Base-by-base conservation (phyloP, 2,329 filamentous ascomycete species). In the Claviceps sp. region DNA sequence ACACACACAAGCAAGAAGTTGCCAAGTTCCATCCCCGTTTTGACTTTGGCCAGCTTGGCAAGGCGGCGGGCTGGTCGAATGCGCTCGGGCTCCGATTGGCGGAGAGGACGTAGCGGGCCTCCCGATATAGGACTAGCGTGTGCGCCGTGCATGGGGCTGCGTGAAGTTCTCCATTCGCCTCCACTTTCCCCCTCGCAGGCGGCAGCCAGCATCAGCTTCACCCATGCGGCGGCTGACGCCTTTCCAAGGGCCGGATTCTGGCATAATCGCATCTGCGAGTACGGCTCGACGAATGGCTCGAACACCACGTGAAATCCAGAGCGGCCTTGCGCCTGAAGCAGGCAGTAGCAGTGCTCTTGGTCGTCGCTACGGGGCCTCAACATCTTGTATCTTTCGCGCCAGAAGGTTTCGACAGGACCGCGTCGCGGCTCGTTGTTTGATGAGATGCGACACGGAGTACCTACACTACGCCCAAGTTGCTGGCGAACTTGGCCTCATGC, bases 61-160 rank as follows among this genome's bases (percentile, higher is more conserved):
- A 34, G 41, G 41, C 18, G 41, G 45, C 46, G n/a, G 14, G 47
- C 52, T 45, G 51, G 43, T 52, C 52, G 16, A 45, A 51, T 58
- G 57, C 57, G 53, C 56, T 55, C 51, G 52, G 34, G 48, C 56
- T 50, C 56, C 54, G 56, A 58, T 58, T 58, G 57, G 57, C 37
- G 13, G 45, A 18, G 13, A 8, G 11, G 4, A 40, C 13, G 20
- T 46, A 37, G 34, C 24, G 37, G 43, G 13, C 41, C 16, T 40
- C 37, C 41, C 16, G 2, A 43, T 22, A 20, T 20, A 43, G n/a
- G 41, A 20, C 20, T 43, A 43, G 41, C 38, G 38, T 41, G 2
- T 41, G 38, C 16, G 38, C 6, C 18, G 38, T 6, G 38, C 24
- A 24, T 24, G 24, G 5, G 24, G 24, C 24, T 24, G 24, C 18